Conservation (phyloP, 306 rosid species). For the Sphenostylis stenocarpa region DNA sequence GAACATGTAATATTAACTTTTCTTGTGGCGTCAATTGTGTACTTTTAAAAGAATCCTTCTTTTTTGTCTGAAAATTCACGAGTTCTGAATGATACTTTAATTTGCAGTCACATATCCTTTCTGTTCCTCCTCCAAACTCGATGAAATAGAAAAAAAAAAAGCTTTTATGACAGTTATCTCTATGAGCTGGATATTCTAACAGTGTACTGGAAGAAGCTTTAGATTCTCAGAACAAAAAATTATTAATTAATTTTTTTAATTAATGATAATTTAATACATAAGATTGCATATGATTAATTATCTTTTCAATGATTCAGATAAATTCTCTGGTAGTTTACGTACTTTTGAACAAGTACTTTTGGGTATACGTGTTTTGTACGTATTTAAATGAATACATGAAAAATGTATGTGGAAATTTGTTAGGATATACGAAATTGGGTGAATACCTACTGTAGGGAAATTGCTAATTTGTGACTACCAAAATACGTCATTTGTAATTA, state of each 20-base stretch:
- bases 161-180: not conserved
- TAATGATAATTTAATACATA: too few relatives aligned
- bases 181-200: not conserved
- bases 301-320: too few relatives aligned
- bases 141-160: not conserved
- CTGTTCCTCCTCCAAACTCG: not conserved
- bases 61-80: not conserved
- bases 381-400: not conserved
- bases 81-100: not conserved
- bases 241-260: too few relatives aligned
- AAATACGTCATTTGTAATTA: not conserved
- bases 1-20: too few relatives aligned
- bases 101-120: not conserved
- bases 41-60: not conserved
- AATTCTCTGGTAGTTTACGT: too few relatives aligned
- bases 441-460: not conserved
- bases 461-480: not conserved
- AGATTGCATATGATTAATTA: too few relatives aligned
- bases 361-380: not conserved
- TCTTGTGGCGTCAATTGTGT: too few relatives aligned
- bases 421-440: not conserved
- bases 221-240: not conserved
- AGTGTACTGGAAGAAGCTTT: not conserved
- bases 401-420: not conserved
- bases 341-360: too few relatives aligned